These are phyloP conservation scores for Vigna trinervia DNA, from an alignment of 306 rosid genomes.

Conservation along the genomic window DNA sequence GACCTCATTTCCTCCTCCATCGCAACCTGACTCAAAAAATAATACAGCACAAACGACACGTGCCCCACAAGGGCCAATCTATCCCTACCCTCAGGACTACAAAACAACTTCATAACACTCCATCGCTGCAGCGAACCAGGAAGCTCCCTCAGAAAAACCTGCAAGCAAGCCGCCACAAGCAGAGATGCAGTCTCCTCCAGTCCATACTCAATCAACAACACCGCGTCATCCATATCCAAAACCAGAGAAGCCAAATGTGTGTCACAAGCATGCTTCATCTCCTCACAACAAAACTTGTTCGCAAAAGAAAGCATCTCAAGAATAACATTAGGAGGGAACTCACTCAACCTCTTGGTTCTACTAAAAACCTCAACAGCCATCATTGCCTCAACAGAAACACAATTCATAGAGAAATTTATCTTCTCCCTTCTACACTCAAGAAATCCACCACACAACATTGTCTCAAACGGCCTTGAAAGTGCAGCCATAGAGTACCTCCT, in stretches of 20 bases:
- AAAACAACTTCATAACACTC: constrained; percentile 2
- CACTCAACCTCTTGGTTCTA: neutral
- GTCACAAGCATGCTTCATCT: neutral
- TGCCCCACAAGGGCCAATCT: constrained; percentile 5
- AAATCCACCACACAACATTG: constrained; percentile 14
- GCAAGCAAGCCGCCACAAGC: constrained; percentile 15
- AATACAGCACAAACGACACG: constrained; percentile 8
- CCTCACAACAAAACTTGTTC: constrained; percentile 18
- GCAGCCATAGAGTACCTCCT: neutral
- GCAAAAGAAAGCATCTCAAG: constrained; percentile 5
- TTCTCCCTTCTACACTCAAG: neutral
- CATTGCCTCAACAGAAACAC: constrained; percentile 13
- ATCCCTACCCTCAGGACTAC: constrained; percentile 1
- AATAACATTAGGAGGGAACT: neutral
- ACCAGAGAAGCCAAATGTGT: neutral
- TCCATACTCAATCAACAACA: constrained; percentile 7
- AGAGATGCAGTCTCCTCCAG: constrained; percentile 2
- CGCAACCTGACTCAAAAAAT: constrained; percentile 7
- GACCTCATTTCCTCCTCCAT: constrained; percentile 1
- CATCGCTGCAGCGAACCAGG: neutral
- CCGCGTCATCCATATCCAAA: neutral
- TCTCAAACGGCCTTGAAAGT: constrained; percentile 13
- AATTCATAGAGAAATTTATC: constrained; percentile 18
- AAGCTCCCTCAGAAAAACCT: constrained; percentile 1
- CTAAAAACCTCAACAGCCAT: constrained; percentile 7